Evolutionary conservation across 2,329 filamentous ascomycete species (phyloP).

Genomic region (Coleophoma crateriformis): DNA sequence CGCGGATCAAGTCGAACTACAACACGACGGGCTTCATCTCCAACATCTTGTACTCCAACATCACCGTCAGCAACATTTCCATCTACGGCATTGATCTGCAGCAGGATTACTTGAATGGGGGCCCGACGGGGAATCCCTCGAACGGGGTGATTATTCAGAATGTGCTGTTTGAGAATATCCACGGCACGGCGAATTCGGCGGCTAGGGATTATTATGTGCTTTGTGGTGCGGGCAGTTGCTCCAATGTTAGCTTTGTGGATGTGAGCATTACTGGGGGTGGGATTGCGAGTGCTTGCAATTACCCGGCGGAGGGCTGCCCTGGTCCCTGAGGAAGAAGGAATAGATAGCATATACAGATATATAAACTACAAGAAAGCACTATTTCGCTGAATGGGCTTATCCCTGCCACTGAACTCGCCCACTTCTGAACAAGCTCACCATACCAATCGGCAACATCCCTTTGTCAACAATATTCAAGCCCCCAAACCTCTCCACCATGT

Average conservation of each 20-base stretch:
- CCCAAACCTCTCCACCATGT: constrained; percentile 34
- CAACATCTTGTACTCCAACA: constrained; percentile 40
- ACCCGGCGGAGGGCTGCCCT: constrained; percentile 21
- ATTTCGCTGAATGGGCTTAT: constrained; percentile 8
- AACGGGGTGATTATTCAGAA: constrained; percentile 32
- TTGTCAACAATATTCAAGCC: constrained; percentile 33
- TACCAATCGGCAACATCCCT: constrained; percentile 33
- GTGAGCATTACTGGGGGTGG: constrained; percentile 30
- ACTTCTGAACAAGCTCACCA: constrained; percentile 31
- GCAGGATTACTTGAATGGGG: constrained; percentile 46
- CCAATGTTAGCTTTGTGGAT: constrained; percentile 28
- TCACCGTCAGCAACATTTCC: constrained; percentile 35
- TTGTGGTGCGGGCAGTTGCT: constrained; percentile 33
- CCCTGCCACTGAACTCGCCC: constrained; percentile 32
- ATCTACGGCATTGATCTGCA: constrained; percentile 46
- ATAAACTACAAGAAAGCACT: too few relatives aligned
- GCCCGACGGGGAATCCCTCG: constrained; percentile 30
- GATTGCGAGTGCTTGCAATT: constrained; percentile 22
- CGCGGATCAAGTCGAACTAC: constrained; percentile 33
- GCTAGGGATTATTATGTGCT: constrained; percentile 32
- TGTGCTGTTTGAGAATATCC: constrained; percentile 29
- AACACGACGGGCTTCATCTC: constrained; percentile 31
- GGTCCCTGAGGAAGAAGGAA: not conserved
- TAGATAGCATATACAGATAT: too few relatives aligned
- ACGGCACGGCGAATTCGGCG: constrained; percentile 24